Evolutionary conservation across 2,329 filamentous ascomycete species (phyloP).

Genomic region (Cryphonectria parasitica): DNA sequence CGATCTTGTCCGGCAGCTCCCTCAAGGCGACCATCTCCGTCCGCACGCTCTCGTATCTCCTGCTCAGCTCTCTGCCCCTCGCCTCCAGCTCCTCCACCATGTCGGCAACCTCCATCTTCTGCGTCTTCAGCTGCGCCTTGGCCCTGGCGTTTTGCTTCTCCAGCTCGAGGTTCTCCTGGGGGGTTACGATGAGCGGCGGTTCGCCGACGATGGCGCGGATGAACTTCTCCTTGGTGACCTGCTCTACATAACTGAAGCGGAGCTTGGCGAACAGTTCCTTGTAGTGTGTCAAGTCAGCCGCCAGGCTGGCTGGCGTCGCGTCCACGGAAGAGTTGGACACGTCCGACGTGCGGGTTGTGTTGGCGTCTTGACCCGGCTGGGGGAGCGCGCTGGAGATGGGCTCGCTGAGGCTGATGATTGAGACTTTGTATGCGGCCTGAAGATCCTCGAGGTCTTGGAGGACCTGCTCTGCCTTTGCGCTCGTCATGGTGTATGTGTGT

Average conservation of each 20-base stretch:
- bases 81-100: conserved; percentile 74
- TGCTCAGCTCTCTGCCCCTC: conserved; percentile 61
- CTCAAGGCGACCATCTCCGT: conserved; percentile 53
- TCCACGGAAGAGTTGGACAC: conserved; percentile 68
- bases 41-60: conserved; percentile 55
- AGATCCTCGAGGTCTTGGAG: conserved; percentile 57
- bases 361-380: conserved; percentile 39
- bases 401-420: conserved; percentile 77
- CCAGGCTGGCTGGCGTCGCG: conserved; percentile 74
- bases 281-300: conserved; percentile 86
- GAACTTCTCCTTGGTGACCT: conserved; percentile 98
- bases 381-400: conserved; percentile 64
- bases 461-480: conserved; percentile 43
- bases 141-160: conserved; percentile 69
- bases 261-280: conserved; percentile 95
- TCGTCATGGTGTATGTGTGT: conserved; percentile 37
- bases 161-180: conserved; percentile 78
- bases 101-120: conserved; percentile 77
- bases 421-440: conserved; percentile 63
- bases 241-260: conserved; percentile 95
- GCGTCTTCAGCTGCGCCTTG: conserved; percentile 77
- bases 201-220: conserved; percentile 90
- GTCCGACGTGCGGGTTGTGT: conserved; percentile 67
- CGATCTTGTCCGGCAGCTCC: conserved; percentile 56
- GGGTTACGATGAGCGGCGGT: conserved; percentile 81